Base-by-base conservation (phyloP, 805 yeast species). In the Candida parachauliodes region DNA sequence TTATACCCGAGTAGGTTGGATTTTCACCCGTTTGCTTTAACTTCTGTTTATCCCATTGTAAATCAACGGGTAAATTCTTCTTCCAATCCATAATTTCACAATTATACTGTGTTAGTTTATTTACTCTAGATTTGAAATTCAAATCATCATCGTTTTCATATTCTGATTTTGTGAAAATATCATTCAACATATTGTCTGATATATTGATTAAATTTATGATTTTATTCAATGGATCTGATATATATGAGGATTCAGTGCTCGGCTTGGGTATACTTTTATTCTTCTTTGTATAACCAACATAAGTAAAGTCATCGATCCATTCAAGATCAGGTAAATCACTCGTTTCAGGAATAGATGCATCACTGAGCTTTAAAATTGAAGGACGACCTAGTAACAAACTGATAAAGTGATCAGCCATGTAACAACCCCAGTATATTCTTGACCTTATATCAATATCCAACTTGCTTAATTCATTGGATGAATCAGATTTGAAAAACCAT, bases 341-440 rank as follows among this genome's bases (percentile, higher is more conserved):
- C 12, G 80, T 68, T 42, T 76, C 82, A 0, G 79, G 77, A 10
- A 79, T 76, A 0, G 83, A 71, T 0, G 84, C 76, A 45, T 79
- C 80, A 30, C 72, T 65, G 34, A 74, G 63, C 48, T 77, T 74
- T 35, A 79, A 53, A 1, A 72, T 57, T 0, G 81, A 70, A 0
- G 83, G 81, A 36, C 83, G 57, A 3, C 86, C 86, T 32, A 78
- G 55, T 34, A 78, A 60, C 25, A 79, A 57, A 49, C 81, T 73
- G 24, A 79, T 75, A 47, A 79, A 74, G 50, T 77, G 83, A 52
- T 79, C 86, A 2, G 80, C 81, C 40, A 79, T 60, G 52, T 73
- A 79, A 34, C 79, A 71, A 3, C 85, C 85, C 86, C 86, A 79
- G 51, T 75, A 76, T 8, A 79, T 74, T 41, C 86, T 60, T 34